Evolutionary conservation across 257 asterid species (phyloP), one percentile per base, ranked within the genome.

Genomic region (Fraxinus excelsior): DNA sequence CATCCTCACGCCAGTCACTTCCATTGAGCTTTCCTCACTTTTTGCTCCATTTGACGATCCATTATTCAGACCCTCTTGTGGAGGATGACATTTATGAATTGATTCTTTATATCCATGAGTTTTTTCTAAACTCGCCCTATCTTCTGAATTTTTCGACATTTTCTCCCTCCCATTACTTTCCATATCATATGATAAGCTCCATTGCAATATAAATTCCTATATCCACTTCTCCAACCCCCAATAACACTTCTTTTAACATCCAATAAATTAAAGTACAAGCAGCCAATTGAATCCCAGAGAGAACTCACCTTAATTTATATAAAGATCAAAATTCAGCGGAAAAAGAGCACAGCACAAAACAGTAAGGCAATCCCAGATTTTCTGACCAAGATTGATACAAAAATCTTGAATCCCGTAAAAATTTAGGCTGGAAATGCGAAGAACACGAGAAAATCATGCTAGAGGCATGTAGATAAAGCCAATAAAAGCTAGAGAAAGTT

Each of bases 171-270:
- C 88, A 68, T 79, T 78, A 72, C 87, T 77, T 75, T 79, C 90
- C 98, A 91, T 86, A 67, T 78, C 83, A 80, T 84, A 40, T 69
- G 71, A 64, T 78, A 80, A 66, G 29, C 72, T 69, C 72, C 81
- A 81, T 71, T 80, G 77, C 31, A 79, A 75, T 44, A 53, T 42
- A 9, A 10, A 80, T 5, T 64, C 56, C 79, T 77, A 35, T 81
- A 78, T 67, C 74, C 53, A 78, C 62, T 37, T 76, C 74, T 38
- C 73, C 56, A 73, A 74, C 7, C 60, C 44, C 74, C 64, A 44
- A 76, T 71, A 62, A 65, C 67, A 73, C 72, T 42, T 25, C 72
- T 67, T 18, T 18, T 18, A 53, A 10, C 23, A 51, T 13, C 51
- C 66, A 75, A 75, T 5, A 75, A 14, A 34, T 1, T 23, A 12